A percentile compares a stretch with the other conserved stretches of the same genome.
Evolutionary conservation across 2,329 filamentous ascomycete genomes (phyloP).

Genomic region (Colletotrichum cuscutae): DNA sequence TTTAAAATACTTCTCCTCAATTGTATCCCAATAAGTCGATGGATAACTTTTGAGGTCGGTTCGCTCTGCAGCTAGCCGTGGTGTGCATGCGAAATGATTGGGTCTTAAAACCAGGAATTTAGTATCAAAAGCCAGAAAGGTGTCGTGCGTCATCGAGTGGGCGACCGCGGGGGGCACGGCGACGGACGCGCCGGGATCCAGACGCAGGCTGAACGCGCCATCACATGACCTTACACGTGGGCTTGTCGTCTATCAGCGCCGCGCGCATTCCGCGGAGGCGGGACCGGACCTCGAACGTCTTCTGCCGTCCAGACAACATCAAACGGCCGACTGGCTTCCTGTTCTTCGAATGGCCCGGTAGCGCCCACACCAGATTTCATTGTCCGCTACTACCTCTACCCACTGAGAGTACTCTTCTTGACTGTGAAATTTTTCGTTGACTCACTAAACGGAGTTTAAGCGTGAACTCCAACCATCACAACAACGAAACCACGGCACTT

Average conservation of each 20-base stretch:
- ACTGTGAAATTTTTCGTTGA: no score
- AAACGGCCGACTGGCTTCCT: background rate
- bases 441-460: no score
- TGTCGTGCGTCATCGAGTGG: conserved; percentile 13
- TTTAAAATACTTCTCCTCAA: no score
- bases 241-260: background rate
- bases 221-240: conserved; percentile 15
- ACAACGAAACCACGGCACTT: no score
- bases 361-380: background rate
- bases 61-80: background rate
- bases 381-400: background rate
- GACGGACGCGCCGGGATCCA: conserved; percentile 19
- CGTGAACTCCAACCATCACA: no score
- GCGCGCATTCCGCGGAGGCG: background rate
- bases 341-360: background rate
- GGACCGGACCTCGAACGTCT: background rate
- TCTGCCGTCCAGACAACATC: background rate
- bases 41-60: background rate
- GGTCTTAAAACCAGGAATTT: background rate
- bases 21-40: background rate
- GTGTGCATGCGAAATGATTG: background rate
- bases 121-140: background rate
- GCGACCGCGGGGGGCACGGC: background rate
- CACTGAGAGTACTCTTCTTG: no score
- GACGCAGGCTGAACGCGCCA: conserved; percentile 15